phyloP scores from a whole-genome alignment of 805 yeast species.

The Lachancea lanzarotensis region DNA sequence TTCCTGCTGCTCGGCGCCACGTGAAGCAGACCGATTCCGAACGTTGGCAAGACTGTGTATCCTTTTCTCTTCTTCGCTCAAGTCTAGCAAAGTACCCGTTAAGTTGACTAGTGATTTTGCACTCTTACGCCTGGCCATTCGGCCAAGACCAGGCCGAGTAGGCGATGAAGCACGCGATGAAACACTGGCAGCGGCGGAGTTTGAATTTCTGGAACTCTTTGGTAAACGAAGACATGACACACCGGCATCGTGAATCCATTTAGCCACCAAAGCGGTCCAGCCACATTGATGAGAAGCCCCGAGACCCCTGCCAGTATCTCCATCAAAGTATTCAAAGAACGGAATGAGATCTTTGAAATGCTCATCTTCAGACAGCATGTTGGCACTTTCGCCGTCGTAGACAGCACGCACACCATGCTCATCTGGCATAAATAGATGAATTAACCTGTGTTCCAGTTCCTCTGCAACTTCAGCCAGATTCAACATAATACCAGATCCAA shows the following conservation, averaged over 20 bases:
- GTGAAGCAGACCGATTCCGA: not conserved
- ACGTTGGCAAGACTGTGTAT: conserved; percentile 21
- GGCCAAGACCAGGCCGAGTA: conserved; percentile 31
- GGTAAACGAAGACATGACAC: conserved; percentile 40
- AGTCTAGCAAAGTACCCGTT: conserved; percentile 60
- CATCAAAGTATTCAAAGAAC: conserved; percentile 86
- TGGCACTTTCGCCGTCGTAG: conserved; percentile 60
- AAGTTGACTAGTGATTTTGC: conserved; percentile 67
- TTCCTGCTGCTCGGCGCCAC: not conserved
- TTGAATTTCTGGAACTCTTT: conserved; percentile 26
- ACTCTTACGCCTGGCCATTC: conserved; percentile 57
- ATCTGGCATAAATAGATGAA: conserved; percentile 66
- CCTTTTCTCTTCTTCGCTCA: conserved; percentile 53
- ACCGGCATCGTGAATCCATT: conserved; percentile 87
- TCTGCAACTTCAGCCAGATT: conserved; percentile 88
- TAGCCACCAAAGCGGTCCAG: conserved; percentile 91
- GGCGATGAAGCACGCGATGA: conserved; percentile 11
- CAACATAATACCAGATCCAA: conserved; percentile 67
- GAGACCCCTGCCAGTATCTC: conserved; percentile 88
- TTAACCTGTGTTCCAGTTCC: conserved; percentile 79
- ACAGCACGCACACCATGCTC: conserved; percentile 66
- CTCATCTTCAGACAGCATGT: conserved; percentile 55
- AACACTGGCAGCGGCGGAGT: conserved; percentile 28
- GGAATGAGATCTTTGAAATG: conserved; percentile 69
- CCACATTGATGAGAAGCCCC: conserved; percentile 96